A percentile compares a stretch with the other conserved stretches of the same genome.
Evolutionary conservation across 83 land plant species (phyloP).

Genomic region (Thuja plicata): DNA sequence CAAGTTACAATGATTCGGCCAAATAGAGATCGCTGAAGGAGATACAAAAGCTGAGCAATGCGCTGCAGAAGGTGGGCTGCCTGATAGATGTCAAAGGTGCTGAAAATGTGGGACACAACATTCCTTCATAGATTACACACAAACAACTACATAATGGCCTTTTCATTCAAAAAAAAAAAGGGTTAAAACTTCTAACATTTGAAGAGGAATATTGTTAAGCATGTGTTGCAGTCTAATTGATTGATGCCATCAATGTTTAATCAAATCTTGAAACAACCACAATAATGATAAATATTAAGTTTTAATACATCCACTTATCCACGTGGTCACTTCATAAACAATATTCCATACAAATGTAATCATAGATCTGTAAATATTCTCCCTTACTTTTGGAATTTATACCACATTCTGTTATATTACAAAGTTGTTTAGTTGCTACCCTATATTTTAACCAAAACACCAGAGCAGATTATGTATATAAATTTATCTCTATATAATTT

Average conservation of each 20-base stretch:
- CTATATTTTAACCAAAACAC: not conserved
- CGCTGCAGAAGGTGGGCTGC: no score
- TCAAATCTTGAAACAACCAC: constrained; percentile 39
- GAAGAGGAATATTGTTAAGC: constrained; percentile 34
- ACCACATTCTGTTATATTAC: not conserved
- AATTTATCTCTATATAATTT: not conserved
- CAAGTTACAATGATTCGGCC: no score
- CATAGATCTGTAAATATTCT: no score
- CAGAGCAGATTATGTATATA: not conserved
- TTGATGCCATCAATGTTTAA: constrained; percentile 45
- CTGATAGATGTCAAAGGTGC: no score
- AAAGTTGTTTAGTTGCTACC: not conserved
- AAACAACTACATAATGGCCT: not conserved
- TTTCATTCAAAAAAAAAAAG: not conserved
- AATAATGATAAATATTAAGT: not conserved
- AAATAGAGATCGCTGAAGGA: no score
- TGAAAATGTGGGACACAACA: no score
- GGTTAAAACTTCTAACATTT: not conserved
- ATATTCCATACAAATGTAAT: not conserved
- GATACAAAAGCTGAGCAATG: no score
- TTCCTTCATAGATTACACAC: no score
- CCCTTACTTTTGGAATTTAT: not conserved
- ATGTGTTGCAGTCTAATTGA: constrained; percentile 62
- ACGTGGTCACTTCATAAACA: not conserved
- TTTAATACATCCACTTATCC: not conserved